Evolutionary conservation across 768 basidiomycete genomes (phyloP), one percentile per base, ranked within the genome.

Genomic region (Gymnopilus junonius): DNA sequence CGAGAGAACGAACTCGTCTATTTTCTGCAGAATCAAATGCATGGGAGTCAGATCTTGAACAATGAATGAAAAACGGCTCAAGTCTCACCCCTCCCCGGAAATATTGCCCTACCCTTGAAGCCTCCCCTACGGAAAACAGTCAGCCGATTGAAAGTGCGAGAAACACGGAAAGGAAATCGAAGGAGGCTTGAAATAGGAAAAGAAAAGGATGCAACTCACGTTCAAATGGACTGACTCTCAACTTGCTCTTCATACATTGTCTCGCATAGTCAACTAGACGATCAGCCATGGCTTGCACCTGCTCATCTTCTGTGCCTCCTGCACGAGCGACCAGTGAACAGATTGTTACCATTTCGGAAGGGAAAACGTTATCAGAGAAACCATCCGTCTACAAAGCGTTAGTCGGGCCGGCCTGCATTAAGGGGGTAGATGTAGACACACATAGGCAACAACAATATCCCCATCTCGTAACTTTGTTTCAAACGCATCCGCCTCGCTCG

Each of bases 141-240:
- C 43, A 42, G 53, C 37, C 50, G 27, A 64, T 40, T 55, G n/a
- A 63, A 46, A 55, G n/a, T 20, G 11, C 15, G 5, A 20, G 27
- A 35, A 39, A 7, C n/a, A n/a, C n/a, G 54, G 35, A 23, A 55
- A 23, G 8, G 17, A 54, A 54, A 23, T 8, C 21, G 11, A 32
- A 23, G 31, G 23, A 10, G 32, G 43, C 51, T 23, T n/a, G n/a
- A n/a, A n/a, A n/a, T n/a, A n/a, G n/a, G n/a, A n/a, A 61, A 43
- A 43, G 40, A 2, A 54, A 39, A 27, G 21, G 34, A 23, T 32
- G 17, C 23, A 2, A 77, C 87, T 69, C 71, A 85, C 90, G 83
- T 75, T 92, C 87, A 67, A 94, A 94, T 1, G 93, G 93, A 73
- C 88, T 91, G 31, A 85, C 80, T 67, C 88, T 79, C 58, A 76